phyloP scores from a whole-genome alignment of 2,329 filamentous ascomycete species.

The Sarocladiaceae sp. region DNA sequence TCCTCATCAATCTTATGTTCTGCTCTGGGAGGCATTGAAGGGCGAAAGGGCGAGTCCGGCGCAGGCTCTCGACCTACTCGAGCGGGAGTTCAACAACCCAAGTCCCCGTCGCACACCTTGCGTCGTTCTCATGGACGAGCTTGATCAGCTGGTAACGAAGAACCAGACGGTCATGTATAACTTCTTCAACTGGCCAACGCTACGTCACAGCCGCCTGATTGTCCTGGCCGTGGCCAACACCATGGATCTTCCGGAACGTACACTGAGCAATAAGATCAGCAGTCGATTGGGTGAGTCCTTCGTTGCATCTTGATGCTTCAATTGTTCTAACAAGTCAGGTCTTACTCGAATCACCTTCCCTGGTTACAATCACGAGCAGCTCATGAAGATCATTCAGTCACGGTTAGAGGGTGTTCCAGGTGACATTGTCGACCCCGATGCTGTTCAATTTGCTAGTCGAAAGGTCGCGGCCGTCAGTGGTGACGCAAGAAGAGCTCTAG shows the following conservation, averaged over 20 bases:
- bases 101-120: constrained; percentile 88
- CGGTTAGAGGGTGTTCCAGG: constrained; percentile 82
- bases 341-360: constrained; percentile 94
- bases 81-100: constrained; percentile 87
- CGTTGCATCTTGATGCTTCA: constrained; percentile 6
- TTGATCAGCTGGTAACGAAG: constrained; percentile 95
- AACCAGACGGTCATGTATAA: constrained; percentile 99
- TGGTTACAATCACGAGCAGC: constrained; percentile 92
- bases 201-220: constrained; percentile 86
- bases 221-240: constrained; percentile 97
- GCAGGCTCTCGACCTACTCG: constrained; percentile 84
- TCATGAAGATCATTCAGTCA: constrained; percentile 97
- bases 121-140: constrained; percentile 96
- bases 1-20: constrained; percentile 88
- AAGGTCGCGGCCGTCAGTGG: constrained; percentile 97
- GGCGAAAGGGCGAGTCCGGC: constrained; percentile 87
- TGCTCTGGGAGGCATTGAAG: constrained; percentile 93
- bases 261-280: constrained; percentile 96
- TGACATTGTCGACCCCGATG: constrained; percentile 85
- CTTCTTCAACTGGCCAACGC: constrained; percentile 97
- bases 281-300: constrained; percentile 59
- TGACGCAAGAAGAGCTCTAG: constrained; percentile 83
- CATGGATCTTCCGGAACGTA: constrained; percentile 95
- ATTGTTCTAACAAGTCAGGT: constrained; percentile 41
- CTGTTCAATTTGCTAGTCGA: constrained; percentile 89